Percentiles rank a stretch among this genome's conserved stretches.
Evolutionary conservation across 1,284 basidiomycete species (phyloP).

Genomic region (Cutaneotrichosporon arboriforme): DNA sequence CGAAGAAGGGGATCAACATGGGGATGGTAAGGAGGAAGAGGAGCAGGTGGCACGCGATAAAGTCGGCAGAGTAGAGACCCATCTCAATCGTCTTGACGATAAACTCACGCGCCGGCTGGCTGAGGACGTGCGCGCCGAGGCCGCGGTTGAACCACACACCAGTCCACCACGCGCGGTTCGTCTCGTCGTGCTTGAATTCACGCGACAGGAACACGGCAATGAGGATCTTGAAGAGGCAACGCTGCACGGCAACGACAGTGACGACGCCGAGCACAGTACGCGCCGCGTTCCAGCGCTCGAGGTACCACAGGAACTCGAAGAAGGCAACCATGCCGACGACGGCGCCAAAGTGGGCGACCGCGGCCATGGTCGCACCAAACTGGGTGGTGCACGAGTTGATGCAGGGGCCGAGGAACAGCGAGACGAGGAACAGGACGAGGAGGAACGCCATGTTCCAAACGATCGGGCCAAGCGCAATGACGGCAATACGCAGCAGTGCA

Average conservation of each 20-base stretch:
- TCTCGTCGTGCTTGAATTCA: conserved; percentile 97
- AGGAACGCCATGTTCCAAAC: conserved; percentile 91
- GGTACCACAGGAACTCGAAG: conserved; percentile 93
- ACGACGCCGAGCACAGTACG: conserved; percentile 87
- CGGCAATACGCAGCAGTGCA: conserved; percentile 83
- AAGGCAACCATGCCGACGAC: conserved; percentile 79
- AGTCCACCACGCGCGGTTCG: conserved; percentile 96
- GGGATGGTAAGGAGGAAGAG: conserved; percentile 73
- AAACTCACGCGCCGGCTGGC: conserved; percentile 88
- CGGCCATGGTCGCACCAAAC: conserved; percentile 86
- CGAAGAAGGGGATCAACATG: conserved; percentile 76
- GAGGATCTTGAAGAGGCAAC: conserved; percentile 82
- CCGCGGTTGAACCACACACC: conserved; percentile 90
- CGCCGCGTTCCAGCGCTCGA: conserved; percentile 85
- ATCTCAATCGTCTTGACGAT: conserved; percentile 96
- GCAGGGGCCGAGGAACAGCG: conserved; percentile 80
- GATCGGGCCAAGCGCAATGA: conserved; percentile 89
- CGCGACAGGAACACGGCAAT: conserved; percentile 87
- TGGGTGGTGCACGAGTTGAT: conserved; percentile 74
- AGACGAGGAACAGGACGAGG: conserved; percentile 78
- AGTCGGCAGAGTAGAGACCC: conserved; percentile 87
- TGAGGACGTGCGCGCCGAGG: conserved; percentile 77
- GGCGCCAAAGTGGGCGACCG: conserved; percentile 72
- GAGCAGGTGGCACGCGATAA: conserved; percentile 52
- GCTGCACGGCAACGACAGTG: conserved; percentile 78